Evolutionary conservation across 2,329 filamentous ascomycete species (phyloP), one percentile per base, ranked within the genome.

Genomic region (Hypoxylon sp.): DNA sequence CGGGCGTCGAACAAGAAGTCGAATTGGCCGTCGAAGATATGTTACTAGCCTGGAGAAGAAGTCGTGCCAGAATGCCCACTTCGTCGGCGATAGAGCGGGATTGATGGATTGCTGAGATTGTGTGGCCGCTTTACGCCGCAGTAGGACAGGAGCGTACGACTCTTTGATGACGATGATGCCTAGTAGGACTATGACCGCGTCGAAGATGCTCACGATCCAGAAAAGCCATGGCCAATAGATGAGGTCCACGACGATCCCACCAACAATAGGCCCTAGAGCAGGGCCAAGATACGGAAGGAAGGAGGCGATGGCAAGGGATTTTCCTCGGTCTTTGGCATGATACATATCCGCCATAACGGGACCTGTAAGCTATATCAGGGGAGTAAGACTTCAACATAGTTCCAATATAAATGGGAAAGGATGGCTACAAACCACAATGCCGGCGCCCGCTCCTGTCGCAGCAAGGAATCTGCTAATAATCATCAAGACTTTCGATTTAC

Each of bases 191-290:
- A 91, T 84, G 3, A 86, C 63, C 0, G 82, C 86, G 57, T 88
- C 86, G 58, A 79, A 75, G 50, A 92, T 90, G 1, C 87, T 87
- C 2, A 89, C 88, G 0, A 88, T 82, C 80, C 86, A 92, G 80
- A 93, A 93, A 1, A 88, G 86, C 91, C 90, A 93, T 31, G 87
- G 84, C 91, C 91, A 93, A 3, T 84, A 85, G 2, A 87, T 86
- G 69, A 85, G 81, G 72, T 92, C 80, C 0, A 89, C 83, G 22
- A 92, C 88, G 73, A 90, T 88, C 0, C 90, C 90, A 19, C 90
- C 90, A 0, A 88, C 84, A 6, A 93, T 88, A 0, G 91, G 91
- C 0, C 91, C 91, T 1, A 92, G 80, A 0, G 90, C 90, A 0
- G 90, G 90, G 0, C 90, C 91, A 0, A 93, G 83, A 1, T 76